Evolutionary conservation across 192 early-diverging fungal genomes (phyloP), one percentile per base, ranked within the genome.

Genomic region (Coemansia sp.): DNA sequence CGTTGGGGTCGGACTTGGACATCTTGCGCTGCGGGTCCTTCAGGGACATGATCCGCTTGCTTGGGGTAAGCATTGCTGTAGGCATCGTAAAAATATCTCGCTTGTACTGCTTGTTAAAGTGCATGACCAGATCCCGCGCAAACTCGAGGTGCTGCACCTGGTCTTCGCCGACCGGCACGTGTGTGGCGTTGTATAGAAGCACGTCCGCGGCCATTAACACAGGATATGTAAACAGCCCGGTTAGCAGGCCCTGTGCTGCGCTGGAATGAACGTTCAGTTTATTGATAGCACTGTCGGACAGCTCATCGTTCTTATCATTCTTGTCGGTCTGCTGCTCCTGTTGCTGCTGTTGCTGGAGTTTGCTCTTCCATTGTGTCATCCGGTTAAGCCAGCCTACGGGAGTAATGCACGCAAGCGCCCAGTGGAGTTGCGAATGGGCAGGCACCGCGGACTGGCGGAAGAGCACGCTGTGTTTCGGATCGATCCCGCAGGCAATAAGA

Each of bases 341-440:
- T 23, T 62, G 45, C 38, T 74, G 65, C 40, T 67, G 55, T 17
- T 57, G 61, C 60, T 74, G 73, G 5, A 82, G 61, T 45, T 84
- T 84, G 63, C 70, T 75, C 82, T 96, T 95, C 95, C 95, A 98
- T 65, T 98, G 95, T 11, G 95, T 95, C 95, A 98, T 98, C 7
- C 94, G 83, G 25, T 87, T 88, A 4, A 98, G 73, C 94, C 93
- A 95, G 3, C 89, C 88, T 2, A 96, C 85, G 13, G 93, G 92
- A 14, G 93, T 94, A 43, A 90, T 83, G 65, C 93, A 96, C 67
- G 86, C 91, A 43, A 98, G 70, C 10, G 93, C 82, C 95, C 95
- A 98, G 38, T 84, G 69, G 33, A 95, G 81, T 74, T 95, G 91
- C 7, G 93, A 54, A 71, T 98, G 95, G 55, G 79, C 84, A 5